Base-by-base conservation (phyloP, 2,329 filamentous ascomycete genomes). In the Meredithiella fracta region DNA sequence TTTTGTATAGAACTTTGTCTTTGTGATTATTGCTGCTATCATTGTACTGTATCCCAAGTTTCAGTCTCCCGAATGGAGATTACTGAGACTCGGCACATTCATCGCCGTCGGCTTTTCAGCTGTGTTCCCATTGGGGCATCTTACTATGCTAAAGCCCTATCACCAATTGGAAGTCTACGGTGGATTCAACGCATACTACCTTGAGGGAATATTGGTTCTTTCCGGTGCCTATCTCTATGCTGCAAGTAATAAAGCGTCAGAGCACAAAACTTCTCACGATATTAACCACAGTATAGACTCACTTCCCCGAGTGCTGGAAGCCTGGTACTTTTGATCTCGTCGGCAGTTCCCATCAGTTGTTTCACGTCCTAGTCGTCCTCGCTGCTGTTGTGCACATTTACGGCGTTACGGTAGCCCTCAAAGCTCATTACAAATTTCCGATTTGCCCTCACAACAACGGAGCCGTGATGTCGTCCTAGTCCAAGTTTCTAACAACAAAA, bases 341-440 rank as follows among this genome's bases (percentile, higher is more conserved):
- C 59, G 69, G 70, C 15, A 66, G 67, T 2, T 74, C 71, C 14
- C 72, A 73, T 58, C 71, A 73, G 59, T 66, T 73, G 5, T 73
- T 74, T 55, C 72, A 74, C 54, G 60, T 71, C 9, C 64, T 72
- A 5, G 70, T 73, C 8, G 71, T 72, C 0, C 31, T 73, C 3
- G 69, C 68, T 4, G 56, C 59, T 15, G 14, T 58, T n/a, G 56
- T 58, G 34, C 61, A 62, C 42, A 57, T 60, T 42, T 26, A 49
- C 34, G 57, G 60, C 23, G 55, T 62, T 26, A 47, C 62, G 6
- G 11, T 49, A 9, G 44, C 44, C 17, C n/a, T 49, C 15, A 49
- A 49, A 25, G 23, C 44, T 23, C 44, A 49, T 26, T 14, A 23
- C 23, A 22, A 38, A 47, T n/a, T 49, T n/a, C 53, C 53, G 11